Conservation (phyloP, 176 grass and related monocot species). For the Oryza rufipogon region DNA sequence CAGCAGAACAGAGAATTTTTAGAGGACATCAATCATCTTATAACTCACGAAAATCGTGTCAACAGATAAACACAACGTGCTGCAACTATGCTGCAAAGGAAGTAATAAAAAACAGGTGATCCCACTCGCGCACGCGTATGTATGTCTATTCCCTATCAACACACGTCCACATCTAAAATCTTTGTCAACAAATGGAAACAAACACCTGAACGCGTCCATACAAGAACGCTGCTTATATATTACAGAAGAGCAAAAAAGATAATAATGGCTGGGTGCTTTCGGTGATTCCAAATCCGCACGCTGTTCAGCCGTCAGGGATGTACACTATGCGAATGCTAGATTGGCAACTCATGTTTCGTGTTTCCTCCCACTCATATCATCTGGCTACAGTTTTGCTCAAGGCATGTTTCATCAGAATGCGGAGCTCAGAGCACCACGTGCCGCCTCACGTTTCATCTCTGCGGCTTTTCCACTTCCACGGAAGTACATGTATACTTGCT, state of each 20-base stretch:
- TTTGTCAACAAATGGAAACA: slow-evolving; percentile 27
- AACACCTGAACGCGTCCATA: not conserved
- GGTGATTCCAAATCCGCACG: slow-evolving; percentile 10
- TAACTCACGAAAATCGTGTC: not conserved
- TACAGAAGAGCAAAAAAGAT: slow-evolving; percentile 43
- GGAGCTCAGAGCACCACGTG: slow-evolving; percentile 68
- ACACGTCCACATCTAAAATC: slow-evolving; percentile 37
- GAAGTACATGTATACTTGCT: slow-evolving; percentile 99
- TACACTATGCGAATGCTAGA: slow-evolving; percentile 28
- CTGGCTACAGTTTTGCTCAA: slow-evolving; percentile 14
- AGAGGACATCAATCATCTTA: not conserved
- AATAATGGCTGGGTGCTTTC: slow-evolving; percentile 28
- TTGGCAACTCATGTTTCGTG: not conserved
- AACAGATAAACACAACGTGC: not conserved
- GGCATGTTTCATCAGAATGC: slow-evolving; percentile 63
- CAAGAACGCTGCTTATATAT: slow-evolving; percentile 40
- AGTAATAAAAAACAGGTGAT: slow-evolving; percentile 4
- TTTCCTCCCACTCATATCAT: slow-evolving; percentile 36
- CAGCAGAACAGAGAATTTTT: not conserved
- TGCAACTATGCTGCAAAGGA: not conserved
- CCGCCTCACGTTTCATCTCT: slow-evolving; percentile 74
- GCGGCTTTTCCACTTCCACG: slow-evolving; percentile 88
- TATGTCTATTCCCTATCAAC: slow-evolving; percentile 31
- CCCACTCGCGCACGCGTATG: slow-evolving; percentile 6
- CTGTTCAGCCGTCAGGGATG: slow-evolving; percentile 23